These are phyloP conservation scores for Kitagawia praeruptora DNA, from an alignment of 129 eudicot species.

Conservation along the genomic window DNA sequence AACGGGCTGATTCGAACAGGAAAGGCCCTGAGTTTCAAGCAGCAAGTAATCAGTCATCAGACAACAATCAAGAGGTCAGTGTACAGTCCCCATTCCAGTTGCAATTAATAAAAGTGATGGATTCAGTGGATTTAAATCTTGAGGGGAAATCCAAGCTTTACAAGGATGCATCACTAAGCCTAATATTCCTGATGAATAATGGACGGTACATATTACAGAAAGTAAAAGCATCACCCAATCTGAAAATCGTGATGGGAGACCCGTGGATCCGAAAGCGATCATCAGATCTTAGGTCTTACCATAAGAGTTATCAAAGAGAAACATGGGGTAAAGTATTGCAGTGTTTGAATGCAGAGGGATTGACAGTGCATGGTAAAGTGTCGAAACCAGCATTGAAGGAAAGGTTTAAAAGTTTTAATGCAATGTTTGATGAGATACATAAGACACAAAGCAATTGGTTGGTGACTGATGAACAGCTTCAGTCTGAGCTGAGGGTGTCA, in stretches of 20 bases:
- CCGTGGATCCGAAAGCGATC: constrained; percentile 55
- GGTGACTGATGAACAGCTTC: constrained; percentile 75
- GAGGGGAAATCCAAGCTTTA: constrained; percentile 55
- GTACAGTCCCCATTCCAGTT: constrained; percentile 41
- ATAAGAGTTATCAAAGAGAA: constrained; percentile 62
- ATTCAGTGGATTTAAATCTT: constrained; percentile 40
- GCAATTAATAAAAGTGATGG: constrained; percentile 46
- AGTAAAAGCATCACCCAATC: constrained; percentile 42
- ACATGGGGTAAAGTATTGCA: constrained; percentile 62
- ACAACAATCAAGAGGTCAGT: neutral
- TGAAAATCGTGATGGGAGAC: constrained; percentile 42
- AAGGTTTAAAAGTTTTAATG: constrained; percentile 69
- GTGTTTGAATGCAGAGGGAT: constrained; percentile 53
- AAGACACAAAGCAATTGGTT: constrained; percentile 65
- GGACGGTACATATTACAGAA: constrained; percentile 70
- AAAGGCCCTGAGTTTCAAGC: constrained; percentile 21
- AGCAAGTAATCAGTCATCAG: neutral
- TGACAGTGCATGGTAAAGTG: constrained; percentile 59
- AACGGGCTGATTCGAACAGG: constrained; percentile 32
- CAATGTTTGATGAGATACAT: constrained; percentile 70
- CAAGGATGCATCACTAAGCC: constrained; percentile 44
- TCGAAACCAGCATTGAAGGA: constrained; percentile 72
- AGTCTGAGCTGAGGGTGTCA: constrained; percentile 80
- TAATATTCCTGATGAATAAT: constrained; percentile 78
- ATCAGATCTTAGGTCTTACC: constrained; percentile 48